Evolutionary conservation across 2,329 filamentous ascomycete species (phyloP).

Genomic region (Cladosporium sp.): DNA sequence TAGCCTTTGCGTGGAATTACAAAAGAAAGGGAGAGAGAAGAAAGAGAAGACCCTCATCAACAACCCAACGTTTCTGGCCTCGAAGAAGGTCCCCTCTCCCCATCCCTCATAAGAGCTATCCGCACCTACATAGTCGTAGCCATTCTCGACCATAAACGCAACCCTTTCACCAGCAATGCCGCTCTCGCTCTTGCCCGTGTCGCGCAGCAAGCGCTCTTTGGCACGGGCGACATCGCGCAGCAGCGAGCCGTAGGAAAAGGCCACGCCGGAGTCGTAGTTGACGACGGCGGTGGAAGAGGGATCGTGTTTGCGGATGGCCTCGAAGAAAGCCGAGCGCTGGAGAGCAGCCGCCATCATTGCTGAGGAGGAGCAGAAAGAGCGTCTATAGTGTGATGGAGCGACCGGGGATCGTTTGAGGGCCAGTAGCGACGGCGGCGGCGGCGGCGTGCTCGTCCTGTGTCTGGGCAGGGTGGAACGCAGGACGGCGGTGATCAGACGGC

Average conservation of each 20-base stretch:
- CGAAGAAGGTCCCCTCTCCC: no score
- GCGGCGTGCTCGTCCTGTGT: no score
- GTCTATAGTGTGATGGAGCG: constrained; percentile 12
- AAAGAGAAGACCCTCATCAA: no score
- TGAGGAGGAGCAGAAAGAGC: constrained; percentile 12
- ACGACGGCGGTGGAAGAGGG: constrained; percentile 69
- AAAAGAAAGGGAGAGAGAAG: background rate
- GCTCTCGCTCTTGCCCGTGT: constrained; percentile 44
- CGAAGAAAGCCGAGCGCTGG: constrained; percentile 75
- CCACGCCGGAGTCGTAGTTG: constrained; percentile 71
- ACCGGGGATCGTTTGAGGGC: background rate
- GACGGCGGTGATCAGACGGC: background rate
- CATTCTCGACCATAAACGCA: constrained; percentile 90
- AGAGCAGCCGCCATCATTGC: constrained; percentile 51
- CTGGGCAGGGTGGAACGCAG: constrained; percentile 2
- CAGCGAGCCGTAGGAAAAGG: constrained; percentile 83
- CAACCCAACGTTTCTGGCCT: no score
- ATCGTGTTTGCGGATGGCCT: constrained; percentile 77
- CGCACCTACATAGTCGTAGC: constrained; percentile 97
- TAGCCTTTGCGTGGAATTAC: constrained; percentile 4
- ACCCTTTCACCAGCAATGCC: constrained; percentile 75
- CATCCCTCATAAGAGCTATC: constrained; percentile 21
- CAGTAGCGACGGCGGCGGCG: no score
- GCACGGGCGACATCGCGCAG: constrained; percentile 72
- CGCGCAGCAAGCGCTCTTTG: constrained; percentile 62